Conservation (phyloP, 495 filamentous ascomycete species). For the Aspergillus mulundensis region DNA sequence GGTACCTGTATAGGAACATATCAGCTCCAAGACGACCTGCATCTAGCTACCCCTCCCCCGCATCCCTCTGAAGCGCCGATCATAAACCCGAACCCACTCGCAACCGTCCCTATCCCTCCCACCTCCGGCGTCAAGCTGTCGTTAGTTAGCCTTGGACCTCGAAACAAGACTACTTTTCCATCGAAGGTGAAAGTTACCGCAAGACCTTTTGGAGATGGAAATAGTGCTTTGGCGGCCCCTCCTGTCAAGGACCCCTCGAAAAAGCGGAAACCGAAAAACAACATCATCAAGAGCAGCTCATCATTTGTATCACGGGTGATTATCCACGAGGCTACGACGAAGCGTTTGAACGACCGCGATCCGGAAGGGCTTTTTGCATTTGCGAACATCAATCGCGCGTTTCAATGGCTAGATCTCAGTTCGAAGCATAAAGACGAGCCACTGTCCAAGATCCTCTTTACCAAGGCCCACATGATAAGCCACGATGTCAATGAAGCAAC, state of each 20-base stretch:
- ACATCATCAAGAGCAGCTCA: constrained; percentile 95
- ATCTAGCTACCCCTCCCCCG: constrained; percentile 89
- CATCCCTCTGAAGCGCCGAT: constrained; percentile 89
- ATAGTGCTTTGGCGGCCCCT: constrained; percentile 60
- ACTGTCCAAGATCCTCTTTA: constrained; percentile 91
- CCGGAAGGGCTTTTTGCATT: constrained; percentile 82
- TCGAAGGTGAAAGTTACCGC: constrained; percentile 36
- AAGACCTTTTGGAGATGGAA: constrained; percentile 85
- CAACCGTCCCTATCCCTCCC: constrained; percentile 73
- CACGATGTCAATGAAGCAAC: constrained; percentile 88
- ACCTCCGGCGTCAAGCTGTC: constrained; percentile 85
- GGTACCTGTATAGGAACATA: constrained; percentile 65
- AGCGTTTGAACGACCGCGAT: constrained; percentile 72
- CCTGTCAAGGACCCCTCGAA: constrained; percentile 72
- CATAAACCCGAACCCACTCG: constrained; percentile 82
- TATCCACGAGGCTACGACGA: constrained; percentile 72
- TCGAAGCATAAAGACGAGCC: constrained; percentile 66
- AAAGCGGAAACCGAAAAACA: constrained; percentile 89
- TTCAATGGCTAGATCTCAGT: constrained; percentile 75
- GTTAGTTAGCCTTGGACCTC: constrained; percentile 61
- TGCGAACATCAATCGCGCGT: constrained; percentile 90
- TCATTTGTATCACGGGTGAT: constrained; percentile 96
- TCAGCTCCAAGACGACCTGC: constrained; percentile 79
- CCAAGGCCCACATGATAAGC: constrained; percentile 90
- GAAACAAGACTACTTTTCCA: constrained; percentile 51